Conservation (phyloP, 306 rosid species). For the Vicia faba region DNA sequence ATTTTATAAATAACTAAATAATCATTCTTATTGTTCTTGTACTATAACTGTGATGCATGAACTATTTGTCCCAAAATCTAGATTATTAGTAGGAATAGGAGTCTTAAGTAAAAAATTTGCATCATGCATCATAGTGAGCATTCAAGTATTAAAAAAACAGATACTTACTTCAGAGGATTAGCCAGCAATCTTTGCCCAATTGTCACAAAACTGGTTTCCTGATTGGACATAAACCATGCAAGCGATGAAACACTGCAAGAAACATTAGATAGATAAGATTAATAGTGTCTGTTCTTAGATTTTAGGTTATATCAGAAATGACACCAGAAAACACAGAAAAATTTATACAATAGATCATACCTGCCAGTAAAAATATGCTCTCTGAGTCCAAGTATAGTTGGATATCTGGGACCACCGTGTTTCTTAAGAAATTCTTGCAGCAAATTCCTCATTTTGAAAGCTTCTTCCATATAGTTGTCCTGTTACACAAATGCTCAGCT, state of each 20-base stretch:
- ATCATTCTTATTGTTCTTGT: constrained; percentile 11
- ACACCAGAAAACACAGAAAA: constrained; percentile 31
- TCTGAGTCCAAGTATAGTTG: constrained; percentile 95
- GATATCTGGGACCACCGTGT: constrained; percentile 70
- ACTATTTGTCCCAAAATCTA: constrained; percentile 29
- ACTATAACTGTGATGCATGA: neutral
- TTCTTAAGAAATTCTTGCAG: constrained; percentile 76
- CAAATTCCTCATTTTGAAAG: constrained; percentile 98
- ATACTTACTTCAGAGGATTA: constrained; percentile 75
- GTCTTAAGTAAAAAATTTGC: constrained; percentile 1
- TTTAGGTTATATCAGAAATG: constrained; percentile 32
- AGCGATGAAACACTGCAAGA: constrained; percentile 94
- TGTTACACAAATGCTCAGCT: constrained; percentile 44
- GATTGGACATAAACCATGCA: constrained; percentile 99
- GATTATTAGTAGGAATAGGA: constrained; percentile 25
- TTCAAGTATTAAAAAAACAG: neutral
- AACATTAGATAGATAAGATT: constrained; percentile 27
- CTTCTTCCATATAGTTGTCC: constrained; percentile 98
- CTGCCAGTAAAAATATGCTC: constrained; percentile 99
- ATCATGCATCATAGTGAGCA: neutral
- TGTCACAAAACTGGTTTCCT: constrained; percentile 93
- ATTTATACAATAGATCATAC: constrained; percentile 47
- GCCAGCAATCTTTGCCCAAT: constrained; percentile 97
- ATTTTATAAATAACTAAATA: constrained; percentile 30
- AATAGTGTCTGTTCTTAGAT: constrained; percentile 1